These are phyloP conservation scores for Hansenula sp. DNA, from an alignment of 1,139 yeast genomes.

Conservation along the genomic window DNA sequence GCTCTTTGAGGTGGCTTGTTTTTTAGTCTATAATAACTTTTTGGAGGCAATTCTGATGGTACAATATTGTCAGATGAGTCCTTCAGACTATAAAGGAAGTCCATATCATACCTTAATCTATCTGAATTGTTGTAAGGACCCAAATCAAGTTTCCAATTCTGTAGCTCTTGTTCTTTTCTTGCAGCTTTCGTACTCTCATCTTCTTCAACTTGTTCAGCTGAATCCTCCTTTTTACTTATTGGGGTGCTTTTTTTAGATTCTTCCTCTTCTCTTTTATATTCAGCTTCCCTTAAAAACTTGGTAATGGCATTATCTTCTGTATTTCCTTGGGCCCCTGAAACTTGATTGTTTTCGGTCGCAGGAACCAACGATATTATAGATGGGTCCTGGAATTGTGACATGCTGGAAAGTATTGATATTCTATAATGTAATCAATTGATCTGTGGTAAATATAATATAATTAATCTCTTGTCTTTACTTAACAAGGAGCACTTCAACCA, in stretches of 20 bases:
- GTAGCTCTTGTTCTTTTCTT: background rate
- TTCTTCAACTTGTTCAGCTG: background rate
- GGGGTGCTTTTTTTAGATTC: constrained; percentile 7
- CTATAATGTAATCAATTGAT: background rate
- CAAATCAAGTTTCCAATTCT: constrained; percentile 1
- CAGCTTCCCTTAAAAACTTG: constrained; percentile 21
- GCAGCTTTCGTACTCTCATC: constrained; percentile 1
- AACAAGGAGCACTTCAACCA: background rate
- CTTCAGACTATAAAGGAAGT: background rate
- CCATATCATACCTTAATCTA: constrained; percentile 12
- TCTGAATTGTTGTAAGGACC: constrained; percentile 13
- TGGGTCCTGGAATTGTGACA: constrained; percentile 13
- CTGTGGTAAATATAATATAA: too few species aligned
- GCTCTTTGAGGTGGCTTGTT: constrained; percentile 8
- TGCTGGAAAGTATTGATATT: background rate
- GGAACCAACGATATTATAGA: constrained; percentile 11
- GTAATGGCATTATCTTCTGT: constrained; percentile 17
- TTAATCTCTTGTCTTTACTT: too few species aligned
- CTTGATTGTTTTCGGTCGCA: background rate
- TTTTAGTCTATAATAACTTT: constrained; percentile 17
- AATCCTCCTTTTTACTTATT: background rate
- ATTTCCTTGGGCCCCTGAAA: background rate
- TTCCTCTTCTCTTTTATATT: constrained; percentile 19
- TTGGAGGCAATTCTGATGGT: constrained; percentile 18
- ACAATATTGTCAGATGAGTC: constrained; percentile 2